Conservation (phyloP, 139 green algal genomes). For the Chlorella sp. region DNA sequence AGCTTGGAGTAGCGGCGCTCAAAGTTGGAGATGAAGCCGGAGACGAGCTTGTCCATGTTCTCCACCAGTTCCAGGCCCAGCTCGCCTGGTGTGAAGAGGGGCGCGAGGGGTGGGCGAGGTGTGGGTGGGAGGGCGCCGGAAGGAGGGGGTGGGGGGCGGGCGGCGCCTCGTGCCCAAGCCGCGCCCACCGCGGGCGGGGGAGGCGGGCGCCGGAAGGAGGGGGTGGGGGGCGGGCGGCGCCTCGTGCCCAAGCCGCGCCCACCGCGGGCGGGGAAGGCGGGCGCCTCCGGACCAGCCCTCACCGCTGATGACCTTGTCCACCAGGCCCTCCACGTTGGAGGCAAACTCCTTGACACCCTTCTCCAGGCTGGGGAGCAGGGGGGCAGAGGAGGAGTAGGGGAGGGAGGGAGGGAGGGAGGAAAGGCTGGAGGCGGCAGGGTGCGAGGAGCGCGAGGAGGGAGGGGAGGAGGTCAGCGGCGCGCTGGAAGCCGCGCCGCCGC, state of each 20-base stretch:
- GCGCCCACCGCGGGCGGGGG: not conserved
- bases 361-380: too few species aligned
- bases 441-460: conserved; percentile 27
- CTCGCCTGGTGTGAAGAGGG: conserved; percentile 24
- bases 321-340: conserved; percentile 61
- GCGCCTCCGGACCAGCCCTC: not conserved
- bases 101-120: not conserved
- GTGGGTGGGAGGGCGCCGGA: not conserved
- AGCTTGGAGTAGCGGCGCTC: conserved; percentile 39
- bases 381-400: too few species aligned
- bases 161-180: too few species aligned
- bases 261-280: not conserved
- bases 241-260: not conserved
- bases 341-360: conserved; percentile 72
- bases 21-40: conserved; percentile 32
- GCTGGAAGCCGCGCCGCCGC: too few species aligned
- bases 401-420: too few species aligned
- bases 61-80: conserved; percentile 39
- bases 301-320: conserved; percentile 61
- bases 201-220: not conserved
- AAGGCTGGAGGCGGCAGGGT: conserved; percentile 30
- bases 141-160: too few species aligned
- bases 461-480: too few species aligned
- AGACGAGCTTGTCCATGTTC: conserved; percentile 41
- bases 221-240: too few species aligned